These are phyloP conservation scores for Sclerotinia minor DNA, from an alignment of 2,329 filamentous ascomycete species.

Conservation along the genomic window DNA sequence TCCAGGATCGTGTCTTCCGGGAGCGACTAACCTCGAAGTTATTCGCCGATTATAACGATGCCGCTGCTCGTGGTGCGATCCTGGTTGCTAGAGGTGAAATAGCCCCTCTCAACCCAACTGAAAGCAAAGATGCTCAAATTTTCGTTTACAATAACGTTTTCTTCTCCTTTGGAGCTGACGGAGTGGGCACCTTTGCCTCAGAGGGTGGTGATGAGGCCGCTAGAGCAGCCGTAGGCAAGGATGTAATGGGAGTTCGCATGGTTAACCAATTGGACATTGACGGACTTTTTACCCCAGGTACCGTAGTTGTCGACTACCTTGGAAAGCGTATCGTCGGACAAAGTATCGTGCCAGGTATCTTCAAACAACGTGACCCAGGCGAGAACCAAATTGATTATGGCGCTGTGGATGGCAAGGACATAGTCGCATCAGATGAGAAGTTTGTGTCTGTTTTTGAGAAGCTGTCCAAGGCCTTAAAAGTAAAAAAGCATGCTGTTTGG, in stretches of 20 bases:
- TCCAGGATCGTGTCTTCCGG: conserved; percentile 94
- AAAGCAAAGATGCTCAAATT: conserved; percentile 89
- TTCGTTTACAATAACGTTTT: conserved; percentile 99
- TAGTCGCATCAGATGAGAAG: conserved; percentile 84
- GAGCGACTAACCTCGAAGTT: conserved; percentile 93
- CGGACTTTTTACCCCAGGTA: conserved; percentile 91
- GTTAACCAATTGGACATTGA: conserved; percentile 97
- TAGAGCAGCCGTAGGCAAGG: conserved; percentile 92
- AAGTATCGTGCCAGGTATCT: conserved; percentile 97
- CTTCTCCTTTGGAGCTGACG: conserved; percentile 97
- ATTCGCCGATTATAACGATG: conserved; percentile 96
- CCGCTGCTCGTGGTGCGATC: conserved; percentile 86
- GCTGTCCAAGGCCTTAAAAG: conserved; percentile 83
- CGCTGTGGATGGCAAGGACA: conserved; percentile 94
- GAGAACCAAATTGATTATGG: conserved; percentile 99
- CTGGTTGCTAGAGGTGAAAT: conserved; percentile 92
- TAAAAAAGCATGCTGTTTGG: conserved; percentile 96
- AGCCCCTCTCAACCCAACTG: conserved; percentile 90
- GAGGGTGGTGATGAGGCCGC: conserved; percentile 97
- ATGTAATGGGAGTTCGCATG: conserved; percentile 88
- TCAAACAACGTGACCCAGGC: conserved; percentile 95
- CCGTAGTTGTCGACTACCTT: conserved; percentile 93
- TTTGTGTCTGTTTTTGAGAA: conserved; percentile 85
- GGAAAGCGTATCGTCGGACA: conserved; percentile 97
- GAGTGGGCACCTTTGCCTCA: conserved; percentile 92